Base-by-base conservation (phyloP, 2,329 filamentous ascomycete species). In the Exophiala aquamarina region DNA sequence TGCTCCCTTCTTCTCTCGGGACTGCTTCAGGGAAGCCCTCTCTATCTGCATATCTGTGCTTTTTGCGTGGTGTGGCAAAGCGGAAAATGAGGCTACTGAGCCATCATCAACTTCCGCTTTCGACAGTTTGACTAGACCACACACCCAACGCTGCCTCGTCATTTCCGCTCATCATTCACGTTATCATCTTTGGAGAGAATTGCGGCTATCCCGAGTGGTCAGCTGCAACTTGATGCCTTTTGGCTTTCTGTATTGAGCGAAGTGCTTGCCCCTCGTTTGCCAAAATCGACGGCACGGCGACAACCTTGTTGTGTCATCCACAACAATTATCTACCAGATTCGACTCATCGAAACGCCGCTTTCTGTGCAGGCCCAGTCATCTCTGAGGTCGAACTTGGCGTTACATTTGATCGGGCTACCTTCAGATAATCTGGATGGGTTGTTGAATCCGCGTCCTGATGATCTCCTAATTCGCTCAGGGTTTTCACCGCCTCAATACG, bases 401-500 rank as follows among this genome's bases (percentile, higher is more conserved):
- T 11, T 26, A 6, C 11, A 26, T 26, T 26, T 26, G 23, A 26
- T 26, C 11, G 23, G 23, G 6, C 11, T 11, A 11, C 11, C 23
- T 26, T 26, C 23, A 26, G 23, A 26, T 26, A 26, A 26, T 26
- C 23, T n/a, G 23, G 23, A 26, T 26, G 23, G 23, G 11, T 26
- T 11, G 6, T 26, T 26, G 23, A 26, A n/a, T 11, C 23, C 23
- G 23, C 11, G 35, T 34, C 28, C 17, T 34, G 20, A 33, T 17
- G 26, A 9, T 19, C 18, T 18, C n/a, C 21, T 29, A 42, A 40
- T 17, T n/a, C 40, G 33, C 21, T 49, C 45, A 50, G 48, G 50
- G 49, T 48, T 55, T 50, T 47, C 46, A 49, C 49, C 39, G 42
- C 21, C 34, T 50, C 45, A 47, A 41, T 35, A 20, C 19, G 37